phyloP scores from a whole-genome alignment of 306 rosid species.

The Malus orientalis region DNA sequence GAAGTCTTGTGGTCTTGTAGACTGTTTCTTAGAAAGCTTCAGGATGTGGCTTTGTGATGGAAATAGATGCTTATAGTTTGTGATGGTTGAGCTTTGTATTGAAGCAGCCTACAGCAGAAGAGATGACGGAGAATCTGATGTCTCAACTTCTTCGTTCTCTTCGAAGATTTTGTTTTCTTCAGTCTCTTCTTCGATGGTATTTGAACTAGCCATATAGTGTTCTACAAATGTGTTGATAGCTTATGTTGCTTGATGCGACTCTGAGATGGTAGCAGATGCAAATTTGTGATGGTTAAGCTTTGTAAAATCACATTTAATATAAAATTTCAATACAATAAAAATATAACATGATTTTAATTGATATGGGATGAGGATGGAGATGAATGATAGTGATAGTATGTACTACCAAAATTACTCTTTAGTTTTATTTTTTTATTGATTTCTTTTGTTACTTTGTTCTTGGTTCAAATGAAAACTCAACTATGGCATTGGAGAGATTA shows the following conservation, averaged over 20 bases:
- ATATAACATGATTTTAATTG: no score
- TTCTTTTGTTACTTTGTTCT: background rate
- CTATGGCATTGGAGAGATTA: no score
- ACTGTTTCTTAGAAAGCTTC: background rate
- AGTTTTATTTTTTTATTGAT: no score
- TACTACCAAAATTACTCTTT: no score
- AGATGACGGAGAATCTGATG: background rate
- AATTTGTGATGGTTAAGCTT: background rate
- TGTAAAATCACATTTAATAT: background rate
- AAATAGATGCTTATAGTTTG: background rate
- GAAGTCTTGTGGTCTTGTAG: background rate
- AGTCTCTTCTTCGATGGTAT: background rate
- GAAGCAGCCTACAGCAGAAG: background rate
- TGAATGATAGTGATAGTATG: no score
- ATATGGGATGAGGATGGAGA: no score
- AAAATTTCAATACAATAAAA: background rate
- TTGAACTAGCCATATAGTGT: background rate
- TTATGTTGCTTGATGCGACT: background rate
- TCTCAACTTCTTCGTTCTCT: background rate
- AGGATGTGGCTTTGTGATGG: background rate
- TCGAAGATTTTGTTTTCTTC: background rate
- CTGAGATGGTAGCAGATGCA: background rate
- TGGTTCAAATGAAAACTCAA: background rate
- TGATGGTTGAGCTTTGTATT: background rate
- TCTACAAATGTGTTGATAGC: background rate